Percentiles rank a stretch among this genome's conserved stretches.
Evolutionary conservation across 352 stramenopile genomes (phyloP).

Genomic region (Paralagenidium karlingii): DNA sequence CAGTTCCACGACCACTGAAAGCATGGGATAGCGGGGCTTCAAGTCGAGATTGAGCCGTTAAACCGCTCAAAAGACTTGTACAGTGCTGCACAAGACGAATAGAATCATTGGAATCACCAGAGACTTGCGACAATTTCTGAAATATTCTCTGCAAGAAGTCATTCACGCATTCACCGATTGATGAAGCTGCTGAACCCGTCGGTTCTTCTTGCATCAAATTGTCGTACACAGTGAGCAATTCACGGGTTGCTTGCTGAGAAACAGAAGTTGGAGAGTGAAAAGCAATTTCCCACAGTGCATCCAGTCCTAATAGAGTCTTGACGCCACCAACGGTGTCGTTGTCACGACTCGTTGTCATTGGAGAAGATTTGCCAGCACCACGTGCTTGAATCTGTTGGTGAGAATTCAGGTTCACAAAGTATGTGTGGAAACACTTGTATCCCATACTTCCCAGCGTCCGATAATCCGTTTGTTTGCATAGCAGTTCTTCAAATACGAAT

Average conservation of each 20-base stretch:
- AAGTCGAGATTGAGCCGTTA: slow-evolving; percentile 41
- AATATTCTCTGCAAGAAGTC: slow-evolving; percentile 80
- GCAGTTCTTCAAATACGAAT: slow-evolving; percentile 73
- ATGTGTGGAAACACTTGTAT: slow-evolving; percentile 83
- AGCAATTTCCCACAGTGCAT: slow-evolving; percentile 73
- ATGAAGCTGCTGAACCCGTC: slow-evolving; percentile 15
- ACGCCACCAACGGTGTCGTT: not conserved
- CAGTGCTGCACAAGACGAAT: slow-evolving; percentile 77
- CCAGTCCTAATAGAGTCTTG: slow-evolving; percentile 41
- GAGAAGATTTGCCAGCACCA: not conserved
- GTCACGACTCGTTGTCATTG: not conserved
- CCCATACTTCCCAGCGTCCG: slow-evolving; percentile 50
- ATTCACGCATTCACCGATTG: slow-evolving; percentile 24
- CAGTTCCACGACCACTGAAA: slow-evolving; percentile 48
- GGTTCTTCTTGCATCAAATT: slow-evolving; percentile 21
- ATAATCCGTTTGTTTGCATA: slow-evolving; percentile 74
- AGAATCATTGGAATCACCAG: too few species aligned
- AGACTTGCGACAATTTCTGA: too few species aligned
- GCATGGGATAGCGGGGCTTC: slow-evolving; percentile 48
- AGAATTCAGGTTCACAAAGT: slow-evolving; percentile 69
- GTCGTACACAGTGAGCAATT: slow-evolving; percentile 74
- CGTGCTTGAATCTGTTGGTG: slow-evolving; percentile 5
- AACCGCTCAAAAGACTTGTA: slow-evolving; percentile 48
- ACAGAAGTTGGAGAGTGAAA: slow-evolving; percentile 71
- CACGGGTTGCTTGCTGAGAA: slow-evolving; percentile 56